phyloP scores from a whole-genome alignment of 78 protist species.

The Anaeramoeba flamelloides region DNA sequence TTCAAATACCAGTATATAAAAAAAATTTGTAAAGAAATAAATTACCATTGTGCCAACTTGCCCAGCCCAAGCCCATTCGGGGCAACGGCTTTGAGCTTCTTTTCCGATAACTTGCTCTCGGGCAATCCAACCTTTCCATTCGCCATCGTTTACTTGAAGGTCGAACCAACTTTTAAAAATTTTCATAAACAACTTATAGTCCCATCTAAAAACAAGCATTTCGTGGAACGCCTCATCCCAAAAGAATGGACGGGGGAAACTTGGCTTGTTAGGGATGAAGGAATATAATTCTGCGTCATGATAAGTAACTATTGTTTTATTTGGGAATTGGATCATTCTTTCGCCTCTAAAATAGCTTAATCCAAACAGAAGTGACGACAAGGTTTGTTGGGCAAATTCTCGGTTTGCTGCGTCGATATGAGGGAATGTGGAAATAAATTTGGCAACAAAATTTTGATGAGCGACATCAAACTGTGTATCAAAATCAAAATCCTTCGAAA shows the following conservation, averaged over 20 bases:
- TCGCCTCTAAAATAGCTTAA: background rate
- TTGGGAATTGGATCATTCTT: background rate
- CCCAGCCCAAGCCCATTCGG: constrained; percentile 1
- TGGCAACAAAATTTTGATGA: background rate
- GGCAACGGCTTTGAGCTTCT: background rate
- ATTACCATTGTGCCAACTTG: no score
- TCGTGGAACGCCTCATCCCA: background rate
- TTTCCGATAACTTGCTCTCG: background rate
- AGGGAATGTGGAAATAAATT: background rate
- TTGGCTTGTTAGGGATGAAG: background rate
- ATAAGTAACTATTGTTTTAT: background rate
- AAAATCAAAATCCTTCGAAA: background rate
- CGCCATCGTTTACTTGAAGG: background rate
- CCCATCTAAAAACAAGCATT: background rate
- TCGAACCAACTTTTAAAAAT: background rate
- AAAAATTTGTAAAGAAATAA: no score
- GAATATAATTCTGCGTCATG: background rate
- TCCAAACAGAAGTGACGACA: background rate
- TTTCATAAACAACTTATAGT: background rate
- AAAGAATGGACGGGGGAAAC: background rate
- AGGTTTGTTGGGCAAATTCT: background rate
- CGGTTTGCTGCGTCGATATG: background rate
- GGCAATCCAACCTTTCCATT: background rate
- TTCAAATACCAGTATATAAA: no score
- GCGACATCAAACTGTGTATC: background rate